These are phyloP conservation scores for Tieghemostelium lacteum DNA, from an alignment of 78 protist species.

Conservation along the genomic window DNA sequence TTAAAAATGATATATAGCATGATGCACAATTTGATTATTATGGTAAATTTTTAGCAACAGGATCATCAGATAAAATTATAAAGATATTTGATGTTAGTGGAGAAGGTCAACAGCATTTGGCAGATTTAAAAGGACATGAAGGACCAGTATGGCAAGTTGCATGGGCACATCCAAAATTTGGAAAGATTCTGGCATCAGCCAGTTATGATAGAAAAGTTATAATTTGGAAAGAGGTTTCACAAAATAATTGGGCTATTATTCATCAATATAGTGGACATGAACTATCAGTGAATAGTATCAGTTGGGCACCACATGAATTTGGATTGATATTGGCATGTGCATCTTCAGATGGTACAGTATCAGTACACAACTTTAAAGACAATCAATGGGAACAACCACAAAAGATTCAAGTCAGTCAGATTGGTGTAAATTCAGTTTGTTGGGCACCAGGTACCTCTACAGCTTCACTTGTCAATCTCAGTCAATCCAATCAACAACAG, in stretches of 20 bases:
- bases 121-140: conserved; percentile 92
- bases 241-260: conserved; percentile 74
- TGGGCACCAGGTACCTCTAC: conserved; percentile 92
- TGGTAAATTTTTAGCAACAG: conserved; percentile 96
- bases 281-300: conserved; percentile 90
- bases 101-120: conserved; percentile 49
- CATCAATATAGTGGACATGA: conserved; percentile 87
- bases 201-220: conserved; percentile 96
- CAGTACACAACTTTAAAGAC: conserved; percentile 78
- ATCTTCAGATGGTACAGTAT: conserved; percentile 90
- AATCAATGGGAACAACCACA: conserved; percentile 78
- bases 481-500: background rate
- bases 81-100: conserved; percentile 89
- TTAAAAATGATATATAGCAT: conserved; percentile 75
- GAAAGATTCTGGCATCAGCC: conserved; percentile 96
- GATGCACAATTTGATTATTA: conserved; percentile 98
- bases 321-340: conserved; percentile 91
- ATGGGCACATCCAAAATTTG: conserved; percentile 99
- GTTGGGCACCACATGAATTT: conserved; percentile 95
- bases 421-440: conserved; percentile 92
- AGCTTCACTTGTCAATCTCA: conserved; percentile 32
- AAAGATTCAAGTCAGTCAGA: conserved; percentile 78
- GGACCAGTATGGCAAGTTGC: conserved; percentile 99
- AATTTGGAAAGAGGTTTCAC: conserved; percentile 93
- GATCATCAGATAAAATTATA: conserved; percentile 95